Percentiles rank a stretch among this genome's conserved stretches.
These are phyloP conservation scores for Ophiostoma populinum DNA, from an alignment of 2,329 filamentous ascomycete genomes.

Conservation along the genomic window DNA sequence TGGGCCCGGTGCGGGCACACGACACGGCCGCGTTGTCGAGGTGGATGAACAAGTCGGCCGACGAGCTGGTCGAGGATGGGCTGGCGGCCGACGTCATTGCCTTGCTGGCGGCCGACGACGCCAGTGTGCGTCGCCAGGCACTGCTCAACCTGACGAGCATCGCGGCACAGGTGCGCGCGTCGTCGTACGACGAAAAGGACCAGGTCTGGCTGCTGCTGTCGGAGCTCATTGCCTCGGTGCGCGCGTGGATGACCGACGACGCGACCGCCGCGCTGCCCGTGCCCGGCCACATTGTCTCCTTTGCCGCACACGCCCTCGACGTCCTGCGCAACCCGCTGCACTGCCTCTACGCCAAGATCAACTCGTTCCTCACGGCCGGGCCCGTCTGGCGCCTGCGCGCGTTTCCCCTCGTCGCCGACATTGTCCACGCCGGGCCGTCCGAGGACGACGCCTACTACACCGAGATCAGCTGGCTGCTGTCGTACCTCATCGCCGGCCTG, in stretches of 20 bases:
- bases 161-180: constrained; percentile 44
- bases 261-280: constrained; percentile 25
- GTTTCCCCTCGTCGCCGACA: constrained; percentile 50
- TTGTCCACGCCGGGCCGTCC: constrained; percentile 47
- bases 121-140: constrained; percentile 64
- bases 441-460: constrained; percentile 56
- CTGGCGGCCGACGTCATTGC: constrained; percentile 52
- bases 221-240: constrained; percentile 62
- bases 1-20: constrained; percentile 26
- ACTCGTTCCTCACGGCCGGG: constrained; percentile 61
- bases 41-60: constrained; percentile 63
- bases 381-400: constrained; percentile 56
- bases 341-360: constrained; percentile 71
- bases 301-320: constrained; percentile 51
- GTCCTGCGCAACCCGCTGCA: constrained; percentile 65
- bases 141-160: constrained; percentile 51
- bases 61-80: constrained; percentile 65
- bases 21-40: constrained; percentile 36
- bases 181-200: constrained; percentile 56
- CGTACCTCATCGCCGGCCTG: constrained; percentile 52
- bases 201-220: constrained; percentile 65
- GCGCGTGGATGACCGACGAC: constrained; percentile 27
- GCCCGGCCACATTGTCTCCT: constrained; percentile 58
- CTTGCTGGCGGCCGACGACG: constrained; percentile 58
- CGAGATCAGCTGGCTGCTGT: constrained; percentile 59